Base-by-base conservation (phyloP, 2,329 filamentous ascomycete genomes). In the Pseudogymnoascus sp. region DNA sequence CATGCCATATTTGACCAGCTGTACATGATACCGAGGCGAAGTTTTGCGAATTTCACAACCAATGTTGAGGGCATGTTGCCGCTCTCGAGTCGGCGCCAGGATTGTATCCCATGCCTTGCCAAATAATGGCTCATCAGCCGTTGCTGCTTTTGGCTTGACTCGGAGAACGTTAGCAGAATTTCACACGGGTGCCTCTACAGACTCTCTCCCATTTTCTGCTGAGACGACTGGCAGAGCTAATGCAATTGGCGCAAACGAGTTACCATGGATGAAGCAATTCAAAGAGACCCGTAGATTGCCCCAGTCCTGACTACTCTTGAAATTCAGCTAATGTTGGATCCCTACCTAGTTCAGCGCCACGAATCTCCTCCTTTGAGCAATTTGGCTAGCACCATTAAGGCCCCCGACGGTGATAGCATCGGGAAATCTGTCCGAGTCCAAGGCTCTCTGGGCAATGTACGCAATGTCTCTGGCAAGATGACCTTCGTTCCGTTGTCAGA, bases 381-480 rank as follows among this genome's bases (percentile, higher is more conserved):
- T 10, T 52, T 52, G 15, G 45, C 45, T 7, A 52, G n/a, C 35
- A 61, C 58, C 12, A 37, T 67, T 12, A 57, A 60, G 38, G 60
- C 64, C 9, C 62, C 68, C 7, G 56, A 60, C 8, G 26, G 41
- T 4, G 10, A 55, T n/a, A 13, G 62, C 33, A 58, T 64, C 9
- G 63, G 57, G 4, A 35, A 65, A 28, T 56, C 34, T 2, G 59
- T 69, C 5, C 59, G 61, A 9, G 23, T 69, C 18, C 65, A 68
- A 13, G 67, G 66, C 48, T 68, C 61, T 58, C 57, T 69, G 26
- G 45, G 57, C 30, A 55, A 59, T 3, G 37, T 59, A 23, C 45
- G 45, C n/a, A 52, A 52, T 15, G 45, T 52, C 45, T 52, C 45
- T n/a, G n/a, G 45, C 45, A 52, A 52, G 45, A 39, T 59, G 26